Evolutionary conservation across 1,284 basidiomycete species (phyloP), one percentile per base, ranked within the genome.

Genomic region (Papiliotrema nemorosa): DNA sequence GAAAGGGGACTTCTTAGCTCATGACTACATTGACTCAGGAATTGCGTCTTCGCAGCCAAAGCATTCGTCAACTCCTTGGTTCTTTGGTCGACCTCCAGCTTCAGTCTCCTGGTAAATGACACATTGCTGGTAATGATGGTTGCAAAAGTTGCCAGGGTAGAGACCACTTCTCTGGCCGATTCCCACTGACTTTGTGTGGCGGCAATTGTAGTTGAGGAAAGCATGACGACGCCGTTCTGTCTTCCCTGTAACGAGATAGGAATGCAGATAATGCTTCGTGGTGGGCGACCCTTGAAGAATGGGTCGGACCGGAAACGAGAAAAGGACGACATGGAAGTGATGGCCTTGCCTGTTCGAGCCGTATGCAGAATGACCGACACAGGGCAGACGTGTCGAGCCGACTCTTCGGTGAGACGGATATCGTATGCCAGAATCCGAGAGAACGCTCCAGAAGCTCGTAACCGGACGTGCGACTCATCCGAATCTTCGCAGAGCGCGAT

Each of bases 1-100:
- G 58, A 75, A 3, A 77, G 66, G 0, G 77, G 76, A 20, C 70
- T 77, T 24, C 77, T 64, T 16, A 78, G 72, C 61, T 78, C 77
- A 60, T 78, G 77, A 29, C 69, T 73, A 61, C 66, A 66, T 43
- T 70, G 63, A 18, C 64, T 63, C 49, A 74, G 22, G 57, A 70
- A 67, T 25, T 60, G 43, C 3, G 67, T 65, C 41, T 70, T 70
- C 3, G 66, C 64, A 34, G 61, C 59, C 12, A 70, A 51, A 9
- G 66, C 64, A 26, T 62, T 49, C 1, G 50, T 57, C 3, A 70
- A 49, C 39, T 67, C 63, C 16, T 65, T 53, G 0, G 68, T 68
- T 10, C 66, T 46, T 45, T 64, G 50, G 13, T 56, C 61, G 5
- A 68, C 64, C 35, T 66, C 64, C 2, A 41, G 50, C 53, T 62